Evolutionary conservation across 768 basidiomycete species (phyloP), one percentile per base, ranked within the genome.

Genomic region (Lanmaoa rubissima): DNA sequence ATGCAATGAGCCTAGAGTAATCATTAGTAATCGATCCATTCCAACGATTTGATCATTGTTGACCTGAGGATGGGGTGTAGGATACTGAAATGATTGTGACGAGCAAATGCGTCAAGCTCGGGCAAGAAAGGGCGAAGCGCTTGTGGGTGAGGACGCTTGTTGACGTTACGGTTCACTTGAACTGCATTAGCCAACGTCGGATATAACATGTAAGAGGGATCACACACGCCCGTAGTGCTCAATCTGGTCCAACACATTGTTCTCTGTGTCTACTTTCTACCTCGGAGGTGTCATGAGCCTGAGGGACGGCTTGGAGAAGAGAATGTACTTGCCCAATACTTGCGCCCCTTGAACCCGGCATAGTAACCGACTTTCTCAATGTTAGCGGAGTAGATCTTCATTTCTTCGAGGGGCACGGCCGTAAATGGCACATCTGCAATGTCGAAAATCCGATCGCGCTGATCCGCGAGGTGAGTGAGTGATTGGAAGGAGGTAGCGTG

Each of bases 161-260:
- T 70, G 17, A 81, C 69, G 41, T 80, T 70, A 31, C 78, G 73
- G 57, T 83, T 76, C 42, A 82, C 84, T 84, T 41, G 19, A 45
- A 14, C 5, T 7, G 12, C 47, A 8, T 56, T 11, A 54, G 34
- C 34, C 14, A 19, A 24, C 11, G 8, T 12, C 1, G 14, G 14
- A 8, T 26, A 21, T 1, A 35, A 2, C n/a, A 48, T n/a, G 21
- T 17, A 21, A 36, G 49, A 24, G 26, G 11, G 32, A 28, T 9
- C 1, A 66, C 79, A 34, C 54, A 86, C 84, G 71, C 60, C 78
- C 81, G 61, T 86, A 87, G 38, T 82, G 76, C 59, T 86, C 85
- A 19, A 86, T 69, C 60, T 86, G 82, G 63, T 88, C 86, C n/a
- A 65, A 76, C 32, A 87, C 79, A 5, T 83, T 82, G n/a, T 57